Base-by-base conservation (phyloP, 2,329 filamentous ascomycete genomes). In the Beauveria sp. region DNA sequence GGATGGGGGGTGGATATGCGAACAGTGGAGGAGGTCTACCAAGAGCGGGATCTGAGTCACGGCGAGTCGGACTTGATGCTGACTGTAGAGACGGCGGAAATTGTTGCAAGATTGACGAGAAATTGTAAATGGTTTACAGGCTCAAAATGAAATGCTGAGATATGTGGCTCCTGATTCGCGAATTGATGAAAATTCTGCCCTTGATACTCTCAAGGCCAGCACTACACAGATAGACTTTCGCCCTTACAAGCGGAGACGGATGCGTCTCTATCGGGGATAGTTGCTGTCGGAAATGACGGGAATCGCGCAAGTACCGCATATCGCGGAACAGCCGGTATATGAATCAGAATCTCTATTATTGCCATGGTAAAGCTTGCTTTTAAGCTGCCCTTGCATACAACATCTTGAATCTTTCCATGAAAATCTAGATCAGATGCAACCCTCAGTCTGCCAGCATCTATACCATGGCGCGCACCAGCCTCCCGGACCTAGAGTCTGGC, bases 241-340 rank as follows among this genome's bases (percentile, higher is more conserved):
- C 24, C 20, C 4, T 18, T 9, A 24, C 2, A 59, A 31, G 56
- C 34, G 46, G 46, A 51, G 56, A 4, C 12, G 3, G 9, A 14
- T 3, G 18, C 2, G 20, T n/a, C 57, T 60, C n/a, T n/a, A 60
- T 60, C 49, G 58, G 58, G 58, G 40, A 54, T 60, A 53, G 58
- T 28, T 16, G 42, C 3, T 2, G 14, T 16, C 58, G 58, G 58
- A 34, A 60, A 60, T n/a, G 28, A 16, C 58, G 49, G 58, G 1
- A 40, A 26, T 46, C 26, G 4, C 58, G 58, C 42, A 34, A 60
- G 20, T 18, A 24, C 26, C 58, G 58, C 58, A 53, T 60, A 60
- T 24, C 12, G 49, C 58, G 49, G 58, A 42, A 40, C 16, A 16
- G 18, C 4, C 24, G 2, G n/a, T 10, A 16, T 9, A 12, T 34